Percentiles rank a stretch among this genome's conserved stretches.
phyloP scores from a whole-genome alignment of 495 filamentous ascomycete species.

The Aspergillus steynii region DNA sequence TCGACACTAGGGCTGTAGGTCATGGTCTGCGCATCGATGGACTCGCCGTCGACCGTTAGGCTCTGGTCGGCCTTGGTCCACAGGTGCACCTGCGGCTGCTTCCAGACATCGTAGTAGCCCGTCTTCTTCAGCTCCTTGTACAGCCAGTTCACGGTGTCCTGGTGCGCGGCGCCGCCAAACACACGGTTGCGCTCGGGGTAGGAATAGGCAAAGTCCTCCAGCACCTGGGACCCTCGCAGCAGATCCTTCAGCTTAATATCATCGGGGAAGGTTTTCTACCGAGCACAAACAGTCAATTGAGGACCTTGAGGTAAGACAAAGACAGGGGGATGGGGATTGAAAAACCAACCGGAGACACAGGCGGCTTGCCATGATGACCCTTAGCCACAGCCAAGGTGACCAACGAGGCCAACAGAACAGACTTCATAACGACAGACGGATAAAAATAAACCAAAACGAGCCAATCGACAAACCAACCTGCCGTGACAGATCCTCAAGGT shows the following conservation, averaged over 20 bases:
- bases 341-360: slow-evolving; percentile 5
- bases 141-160: slow-evolving; percentile 63
- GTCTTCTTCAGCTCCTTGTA: slow-evolving; percentile 49
- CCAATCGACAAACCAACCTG: neutral
- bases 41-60: slow-evolving; percentile 29
- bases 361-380: slow-evolving; percentile 1
- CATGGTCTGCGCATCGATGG: slow-evolving; percentile 32
- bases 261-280: slow-evolving; percentile 9
- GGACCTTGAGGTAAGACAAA: neutral
- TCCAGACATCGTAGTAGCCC: slow-evolving; percentile 60
- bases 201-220: slow-evolving; percentile 49
- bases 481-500: neutral
- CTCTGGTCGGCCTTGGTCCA: slow-evolving; percentile 32
- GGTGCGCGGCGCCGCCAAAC: slow-evolving; percentile 62
- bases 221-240: slow-evolving; percentile 35
- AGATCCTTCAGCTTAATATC: slow-evolving; percentile 29
- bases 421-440: slow-evolving; percentile 4
- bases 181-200: slow-evolving; percentile 53
- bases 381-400: slow-evolving; percentile 5
- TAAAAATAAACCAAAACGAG: neutral
- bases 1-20: slow-evolving; percentile 52
- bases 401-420: slow-evolving; percentile 1
- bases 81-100: slow-evolving; percentile 54
- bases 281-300: neutral
- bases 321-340: neutral